Evolutionary conservation across 352 stramenopile genomes (phyloP).

Genomic region (Pythium graminicola): DNA sequence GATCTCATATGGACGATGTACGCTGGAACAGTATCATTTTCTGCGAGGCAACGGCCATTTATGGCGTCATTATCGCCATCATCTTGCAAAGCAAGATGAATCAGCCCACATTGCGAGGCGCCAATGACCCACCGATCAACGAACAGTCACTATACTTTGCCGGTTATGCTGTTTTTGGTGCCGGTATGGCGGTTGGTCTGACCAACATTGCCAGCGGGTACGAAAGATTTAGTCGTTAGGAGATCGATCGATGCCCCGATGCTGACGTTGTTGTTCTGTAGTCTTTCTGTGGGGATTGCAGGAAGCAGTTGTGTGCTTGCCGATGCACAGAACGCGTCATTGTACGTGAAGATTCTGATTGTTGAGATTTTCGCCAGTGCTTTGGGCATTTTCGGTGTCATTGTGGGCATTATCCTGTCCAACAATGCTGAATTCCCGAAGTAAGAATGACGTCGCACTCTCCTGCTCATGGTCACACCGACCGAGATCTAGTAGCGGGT

Average conservation of each 20-base stretch:
- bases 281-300: constrained; percentile 96
- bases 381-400: constrained; percentile 98
- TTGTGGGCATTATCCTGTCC: constrained; percentile 98
- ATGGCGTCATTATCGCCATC: constrained; percentile 99
- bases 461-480: too few species aligned
- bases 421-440: constrained; percentile 95
- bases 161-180: constrained; percentile 97
- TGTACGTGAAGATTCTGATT: constrained; percentile 99
- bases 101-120: constrained; percentile 51
- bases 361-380: constrained; percentile 99
- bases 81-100: constrained; percentile 98
- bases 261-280: constrained; percentile 25
- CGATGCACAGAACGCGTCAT: constrained; percentile 95
- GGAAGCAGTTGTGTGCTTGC: constrained; percentile 97
- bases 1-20: too few species aligned
- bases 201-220: constrained; percentile 97
- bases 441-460: constrained; percentile 41
- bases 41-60: constrained; percentile 99
- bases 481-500: too few species aligned
- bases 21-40: constrained; percentile 94
- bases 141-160: constrained; percentile 90
- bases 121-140: constrained; percentile 64
- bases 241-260: too few species aligned
- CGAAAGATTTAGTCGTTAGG: too few species aligned
- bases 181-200: constrained; percentile 95